Evolutionary conservation across 2,329 filamentous ascomycete genomes (phyloP), one percentile per base, ranked within the genome.

Genomic region (Aureobasidium sp.): DNA sequence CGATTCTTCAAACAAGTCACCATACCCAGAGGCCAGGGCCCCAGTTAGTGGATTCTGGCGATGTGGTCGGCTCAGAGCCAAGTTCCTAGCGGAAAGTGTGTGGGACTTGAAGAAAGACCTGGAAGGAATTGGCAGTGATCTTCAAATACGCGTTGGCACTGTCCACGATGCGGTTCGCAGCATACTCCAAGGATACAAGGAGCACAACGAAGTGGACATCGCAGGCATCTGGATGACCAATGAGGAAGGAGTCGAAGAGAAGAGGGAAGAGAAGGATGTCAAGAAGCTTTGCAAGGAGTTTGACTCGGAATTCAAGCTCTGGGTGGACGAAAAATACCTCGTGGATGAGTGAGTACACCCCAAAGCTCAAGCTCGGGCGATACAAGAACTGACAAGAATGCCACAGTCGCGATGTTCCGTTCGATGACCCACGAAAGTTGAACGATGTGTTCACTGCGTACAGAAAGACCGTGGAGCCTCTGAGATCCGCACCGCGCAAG

Each of bases 401-500:
- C 14, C 9, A 1, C 60, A 91, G 88, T 67, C 85, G 85, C 25
- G 88, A 93, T 68, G 71, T 88, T 0, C 81, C 84, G 0, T 79
- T 89, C 51, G 70, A 79, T 2, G 74, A 79, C 4, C 78, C 85
- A 0, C 70, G 79, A 36, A 82, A 89, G 2, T 78, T 91, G 1
- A 87, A 88, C 2, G 87, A 91, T 68, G 79, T 92, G 1, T 93
- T 91, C 70, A 91, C 89, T 0, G 82, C 82, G 0, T 93, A 88
- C 67, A 82, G 88, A 8, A 91, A 91, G 72, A 82, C 80, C 2
- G 82, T 90, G 59, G 89, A 91, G 66, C 88, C 88, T 0, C 76
- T 92, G 2, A 82, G 87, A 45, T 78, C 84, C 42, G 82, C 82
- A 14, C 88, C 89, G 4, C 81, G 88, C 44, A 70, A 77, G 1